Evolutionary conservation across 2,329 filamentous ascomycete species (phyloP).

Genomic region (Neopestalotiopsis clavispora): DNA sequence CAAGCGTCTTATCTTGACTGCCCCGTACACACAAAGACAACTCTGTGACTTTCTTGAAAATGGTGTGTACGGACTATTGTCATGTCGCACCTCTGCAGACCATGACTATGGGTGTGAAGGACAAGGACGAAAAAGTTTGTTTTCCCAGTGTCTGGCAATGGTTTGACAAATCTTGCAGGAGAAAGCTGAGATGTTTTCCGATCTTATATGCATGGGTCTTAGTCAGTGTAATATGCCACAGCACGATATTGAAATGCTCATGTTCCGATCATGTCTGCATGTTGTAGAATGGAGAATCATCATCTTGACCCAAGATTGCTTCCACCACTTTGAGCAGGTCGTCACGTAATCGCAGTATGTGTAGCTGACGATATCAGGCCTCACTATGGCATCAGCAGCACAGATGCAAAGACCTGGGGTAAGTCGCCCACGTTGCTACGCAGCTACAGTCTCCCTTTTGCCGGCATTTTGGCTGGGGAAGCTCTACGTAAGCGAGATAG

Average conservation of each 20-base stretch:
- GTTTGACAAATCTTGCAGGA: not conserved
- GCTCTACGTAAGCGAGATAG: not conserved
- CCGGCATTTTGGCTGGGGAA: slow-evolving; percentile 1
- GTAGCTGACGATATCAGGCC: too few species aligned
- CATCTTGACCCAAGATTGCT: too few species aligned
- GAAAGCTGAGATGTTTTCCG: not conserved
- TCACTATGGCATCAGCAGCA: too few species aligned
- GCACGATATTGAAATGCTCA: too few species aligned
- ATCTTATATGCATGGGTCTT: not conserved
- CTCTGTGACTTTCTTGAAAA: not conserved
- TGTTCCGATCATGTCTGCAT: too few species aligned
- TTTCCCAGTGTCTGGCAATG: not conserved
- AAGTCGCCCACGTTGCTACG: not conserved
- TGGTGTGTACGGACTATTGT: not conserved
- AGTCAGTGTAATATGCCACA: too few species aligned
- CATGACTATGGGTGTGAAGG: not conserved
- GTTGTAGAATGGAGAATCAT: too few species aligned
- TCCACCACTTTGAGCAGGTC: too few species aligned
- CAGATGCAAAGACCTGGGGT: not conserved
- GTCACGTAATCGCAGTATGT: too few species aligned
- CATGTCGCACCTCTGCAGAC: not conserved
- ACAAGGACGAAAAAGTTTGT: not conserved
- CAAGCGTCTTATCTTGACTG: not conserved
- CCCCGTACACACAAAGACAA: not conserved
- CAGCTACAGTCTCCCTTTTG: not conserved